Evolutionary conservation across 108 stramenopile genomes (phyloP).

Genomic region (Cyclotella baltica): DNA sequence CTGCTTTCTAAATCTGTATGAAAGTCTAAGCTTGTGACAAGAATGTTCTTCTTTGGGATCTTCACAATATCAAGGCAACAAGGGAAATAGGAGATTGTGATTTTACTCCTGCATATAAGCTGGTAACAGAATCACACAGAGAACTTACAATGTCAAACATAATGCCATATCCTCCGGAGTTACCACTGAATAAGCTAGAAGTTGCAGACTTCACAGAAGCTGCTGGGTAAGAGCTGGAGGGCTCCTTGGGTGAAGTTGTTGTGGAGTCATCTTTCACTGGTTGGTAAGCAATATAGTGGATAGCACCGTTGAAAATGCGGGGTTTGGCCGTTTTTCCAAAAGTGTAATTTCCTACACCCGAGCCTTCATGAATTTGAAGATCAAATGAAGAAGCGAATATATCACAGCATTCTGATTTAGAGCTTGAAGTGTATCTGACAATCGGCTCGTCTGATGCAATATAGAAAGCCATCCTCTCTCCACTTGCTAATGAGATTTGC

Average conservation of each 20-base stretch:
- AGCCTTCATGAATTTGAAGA: conserved; percentile 25
- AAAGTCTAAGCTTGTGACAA: conserved; percentile 16
- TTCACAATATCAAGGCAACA: background rate
- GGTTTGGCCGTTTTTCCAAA: conserved; percentile 4
- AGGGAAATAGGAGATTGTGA: too few species aligned
- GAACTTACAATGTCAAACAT: conserved; percentile 22
- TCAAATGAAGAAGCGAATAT: conserved; percentile 15
- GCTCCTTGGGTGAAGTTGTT: background rate
- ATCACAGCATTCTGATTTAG: conserved; percentile 14
- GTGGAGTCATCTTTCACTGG: background rate
- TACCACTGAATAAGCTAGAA: conserved; percentile 14
- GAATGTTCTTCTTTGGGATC: conserved; percentile 22
- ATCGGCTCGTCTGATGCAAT: conserved; percentile 25
- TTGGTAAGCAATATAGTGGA: conserved; percentile 6
- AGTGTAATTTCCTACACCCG: conserved; percentile 20
- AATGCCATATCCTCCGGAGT: conserved; percentile 21
- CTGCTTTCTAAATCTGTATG: conserved; percentile 16
- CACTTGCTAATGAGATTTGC: conserved; percentile 3
- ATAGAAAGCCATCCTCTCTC: conserved; percentile 15
- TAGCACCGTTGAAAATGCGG: conserved; percentile 26
- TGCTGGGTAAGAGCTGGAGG: background rate
- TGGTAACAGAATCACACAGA: background rate
- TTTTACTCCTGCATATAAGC: too few species aligned
- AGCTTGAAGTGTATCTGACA: conserved; percentile 21
- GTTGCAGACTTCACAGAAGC: conserved; percentile 6